These are phyloP conservation scores for Pythium brassicae DNA, from an alignment of 352 stramenopile species.

Conservation along the genomic window DNA sequence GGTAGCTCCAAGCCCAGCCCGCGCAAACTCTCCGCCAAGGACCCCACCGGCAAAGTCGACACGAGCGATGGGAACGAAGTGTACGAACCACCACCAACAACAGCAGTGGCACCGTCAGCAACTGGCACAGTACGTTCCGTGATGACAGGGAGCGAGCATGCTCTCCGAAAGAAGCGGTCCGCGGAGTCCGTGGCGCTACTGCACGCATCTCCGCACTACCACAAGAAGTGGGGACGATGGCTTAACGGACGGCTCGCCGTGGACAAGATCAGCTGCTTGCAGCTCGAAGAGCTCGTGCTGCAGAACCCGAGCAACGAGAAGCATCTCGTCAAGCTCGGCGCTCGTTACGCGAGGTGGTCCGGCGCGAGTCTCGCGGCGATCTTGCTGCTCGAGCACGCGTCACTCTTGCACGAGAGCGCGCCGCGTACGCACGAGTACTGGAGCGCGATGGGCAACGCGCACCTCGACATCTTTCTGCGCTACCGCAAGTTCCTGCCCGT, in stretches of 20 bases:
- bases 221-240: conserved; percentile 61
- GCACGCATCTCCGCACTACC: conserved; percentile 27
- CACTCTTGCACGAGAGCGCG: conserved; percentile 32
- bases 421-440: conserved; percentile 58
- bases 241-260: conserved; percentile 37
- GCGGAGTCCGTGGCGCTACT: not conserved
- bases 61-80: not conserved
- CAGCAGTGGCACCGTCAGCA: not conserved
- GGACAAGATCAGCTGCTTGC: conserved; percentile 64
- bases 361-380: conserved; percentile 49
- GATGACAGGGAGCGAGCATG: not conserved
- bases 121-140: not conserved
- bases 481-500: conserved; percentile 59
- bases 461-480: conserved; percentile 59
- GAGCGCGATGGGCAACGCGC: conserved; percentile 57
- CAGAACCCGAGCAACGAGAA: conserved; percentile 30
- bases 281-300: conserved; percentile 62
- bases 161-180: not conserved
- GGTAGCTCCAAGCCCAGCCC: not conserved
- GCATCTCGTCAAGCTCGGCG: conserved; percentile 50
- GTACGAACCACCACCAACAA: not conserved
- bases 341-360: conserved; percentile 52
- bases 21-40: not conserved
- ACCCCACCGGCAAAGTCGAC: not conserved
- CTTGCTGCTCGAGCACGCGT: conserved; percentile 51